phyloP scores from a whole-genome alignment of 2,329 filamentous ascomycete genomes.

The Claviceps capensis region DNA sequence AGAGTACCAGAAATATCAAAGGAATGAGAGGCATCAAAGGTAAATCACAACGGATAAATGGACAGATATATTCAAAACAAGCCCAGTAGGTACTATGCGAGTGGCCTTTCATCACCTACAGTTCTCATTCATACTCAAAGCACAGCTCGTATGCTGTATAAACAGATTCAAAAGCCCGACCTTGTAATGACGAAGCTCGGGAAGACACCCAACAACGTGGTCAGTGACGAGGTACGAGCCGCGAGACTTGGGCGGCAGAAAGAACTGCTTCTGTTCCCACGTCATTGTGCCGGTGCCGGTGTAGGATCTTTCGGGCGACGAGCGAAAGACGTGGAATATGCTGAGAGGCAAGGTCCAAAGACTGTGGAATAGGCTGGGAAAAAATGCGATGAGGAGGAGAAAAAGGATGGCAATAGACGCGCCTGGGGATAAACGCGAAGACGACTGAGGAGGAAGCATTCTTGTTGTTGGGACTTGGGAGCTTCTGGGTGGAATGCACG shows the following conservation, averaged over 20 bases:
- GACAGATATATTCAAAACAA: neutral
- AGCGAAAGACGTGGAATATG: constrained; percentile 22
- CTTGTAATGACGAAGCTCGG: constrained; percentile 73
- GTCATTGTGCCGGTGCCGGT: constrained; percentile 36
- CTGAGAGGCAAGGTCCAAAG: constrained; percentile 35
- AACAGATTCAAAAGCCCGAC: constrained; percentile 80
- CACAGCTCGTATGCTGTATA: constrained; percentile 89
- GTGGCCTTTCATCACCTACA: constrained; percentile 22
- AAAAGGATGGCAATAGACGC: constrained; percentile 32
- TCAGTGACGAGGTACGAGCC: constrained; percentile 87
- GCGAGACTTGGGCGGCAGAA: constrained; percentile 60
- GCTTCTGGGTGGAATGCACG: constrained; percentile 2
- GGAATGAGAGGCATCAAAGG: neutral
- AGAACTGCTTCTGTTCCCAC: constrained; percentile 78
- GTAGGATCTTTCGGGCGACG: constrained; percentile 15
- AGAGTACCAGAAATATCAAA: neutral
- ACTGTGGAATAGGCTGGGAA: constrained; percentile 38
- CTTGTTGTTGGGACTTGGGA: neutral
- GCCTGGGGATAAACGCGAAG: constrained; percentile 19
- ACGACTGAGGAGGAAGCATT: constrained; percentile 3
- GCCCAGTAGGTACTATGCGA: too few relatives aligned
- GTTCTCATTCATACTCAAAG: constrained; percentile 87
- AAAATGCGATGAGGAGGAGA: constrained; percentile 37
- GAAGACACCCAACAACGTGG: constrained; percentile 53
- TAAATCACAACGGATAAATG: neutral